Percentiles rank a stretch among this genome's conserved stretches.
These are phyloP conservation scores for Rauvolfia tetraphylla DNA, from an alignment of 257 asterid genomes.

Conservation along the genomic window DNA sequence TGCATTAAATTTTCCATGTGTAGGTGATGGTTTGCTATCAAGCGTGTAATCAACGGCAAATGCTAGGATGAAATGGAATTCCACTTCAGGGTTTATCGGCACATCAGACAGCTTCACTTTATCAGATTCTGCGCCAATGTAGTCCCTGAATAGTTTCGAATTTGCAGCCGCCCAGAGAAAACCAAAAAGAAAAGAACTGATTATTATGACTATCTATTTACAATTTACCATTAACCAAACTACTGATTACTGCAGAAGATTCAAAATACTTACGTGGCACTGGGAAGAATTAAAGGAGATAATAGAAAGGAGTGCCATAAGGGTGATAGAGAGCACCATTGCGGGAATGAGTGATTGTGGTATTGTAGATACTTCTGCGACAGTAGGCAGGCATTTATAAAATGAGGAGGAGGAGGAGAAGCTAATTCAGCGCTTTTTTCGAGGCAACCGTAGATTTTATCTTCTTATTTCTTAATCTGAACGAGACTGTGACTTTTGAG, in stretches of 20 bases:
- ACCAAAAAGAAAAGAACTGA: neutral
- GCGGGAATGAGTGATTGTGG: neutral
- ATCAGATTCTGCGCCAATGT: conserved; percentile 23
- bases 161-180: neutral
- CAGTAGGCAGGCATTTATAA: too few species aligned
- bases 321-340: neutral
- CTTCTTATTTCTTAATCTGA: too few species aligned
- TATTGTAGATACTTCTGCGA: neutral
- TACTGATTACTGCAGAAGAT: neutral
- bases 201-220: neutral
- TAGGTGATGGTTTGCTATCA: conserved; percentile 11
- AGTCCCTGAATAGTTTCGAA: conserved; percentile 19
- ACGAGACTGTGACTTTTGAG: too few species aligned
- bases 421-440: too few species aligned
- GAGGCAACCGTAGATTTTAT: too few species aligned
- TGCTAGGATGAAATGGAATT: conserved; percentile 22
- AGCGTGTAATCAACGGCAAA: conserved; percentile 19
- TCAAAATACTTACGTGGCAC: neutral
- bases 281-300: neutral
- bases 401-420: too few species aligned
- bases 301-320: conserved; percentile 3
- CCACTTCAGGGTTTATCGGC: conserved; percentile 18
- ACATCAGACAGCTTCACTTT: conserved; percentile 8
- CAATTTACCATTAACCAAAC: too few species aligned
- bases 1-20: conserved; percentile 19